Conservation (phyloP, 2,329 filamentous ascomycete species). For the Cryphonectria parasitica region DNA sequence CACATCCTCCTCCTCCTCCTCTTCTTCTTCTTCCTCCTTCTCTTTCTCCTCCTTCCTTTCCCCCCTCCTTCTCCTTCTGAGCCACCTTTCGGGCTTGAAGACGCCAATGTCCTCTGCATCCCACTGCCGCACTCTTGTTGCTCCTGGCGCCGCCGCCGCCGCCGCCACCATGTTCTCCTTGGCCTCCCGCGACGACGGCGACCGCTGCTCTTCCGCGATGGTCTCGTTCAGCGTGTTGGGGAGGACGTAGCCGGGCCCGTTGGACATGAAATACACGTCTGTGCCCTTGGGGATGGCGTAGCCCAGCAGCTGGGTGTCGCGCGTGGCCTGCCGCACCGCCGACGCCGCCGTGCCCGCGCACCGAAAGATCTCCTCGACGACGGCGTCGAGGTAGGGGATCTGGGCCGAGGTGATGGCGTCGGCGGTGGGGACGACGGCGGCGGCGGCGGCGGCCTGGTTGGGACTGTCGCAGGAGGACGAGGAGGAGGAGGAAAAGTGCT, state of each 20-base stretch:
- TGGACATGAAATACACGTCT: constrained; percentile 47
- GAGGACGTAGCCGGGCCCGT: constrained; percentile 31
- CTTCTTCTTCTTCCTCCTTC: no score
- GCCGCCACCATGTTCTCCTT: neutral
- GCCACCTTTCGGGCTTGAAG: constrained; percentile 26
- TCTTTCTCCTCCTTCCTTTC: neutral
- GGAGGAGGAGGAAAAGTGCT: neutral
- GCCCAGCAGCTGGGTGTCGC: constrained; percentile 43
- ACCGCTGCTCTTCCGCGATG: constrained; percentile 17
- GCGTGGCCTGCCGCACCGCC: constrained; percentile 47
- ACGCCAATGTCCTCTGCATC: constrained; percentile 3
- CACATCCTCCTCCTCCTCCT: constrained; percentile 12
- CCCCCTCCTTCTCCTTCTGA: neutral
- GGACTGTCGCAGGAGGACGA: no score
- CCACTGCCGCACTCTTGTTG: constrained; percentile 1
- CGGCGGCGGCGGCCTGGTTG: constrained; percentile 18
- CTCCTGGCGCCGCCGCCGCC: neutral
- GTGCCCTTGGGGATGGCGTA: constrained; percentile 48
- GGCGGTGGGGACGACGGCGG: constrained; percentile 32
- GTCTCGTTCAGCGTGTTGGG: constrained; percentile 13
- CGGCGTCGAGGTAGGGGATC: constrained; percentile 50
- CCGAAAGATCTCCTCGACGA: constrained; percentile 51
- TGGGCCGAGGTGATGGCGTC: constrained; percentile 40
- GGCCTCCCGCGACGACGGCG: constrained; percentile 13
- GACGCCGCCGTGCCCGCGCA: constrained; percentile 51